Conservation (phyloP, 2,329 filamentous ascomycete species). For the Penicillium brasilianum region DNA sequence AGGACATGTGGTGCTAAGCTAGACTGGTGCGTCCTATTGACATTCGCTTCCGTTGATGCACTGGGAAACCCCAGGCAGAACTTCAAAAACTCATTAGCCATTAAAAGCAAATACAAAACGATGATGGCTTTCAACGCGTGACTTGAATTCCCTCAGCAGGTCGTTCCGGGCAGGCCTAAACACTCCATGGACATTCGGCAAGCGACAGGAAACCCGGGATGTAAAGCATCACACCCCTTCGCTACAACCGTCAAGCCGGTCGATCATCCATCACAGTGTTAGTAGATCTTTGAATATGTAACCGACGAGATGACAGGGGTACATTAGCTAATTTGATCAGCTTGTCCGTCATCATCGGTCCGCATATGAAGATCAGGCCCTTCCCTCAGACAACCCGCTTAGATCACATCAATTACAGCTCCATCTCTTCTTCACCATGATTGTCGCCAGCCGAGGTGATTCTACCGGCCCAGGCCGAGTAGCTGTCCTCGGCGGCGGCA, state of each 20-base stretch:
- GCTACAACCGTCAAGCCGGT: neutral
- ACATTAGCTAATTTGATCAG: too few species aligned
- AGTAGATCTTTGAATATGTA: neutral
- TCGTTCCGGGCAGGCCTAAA: neutral
- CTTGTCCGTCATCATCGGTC: neutral
- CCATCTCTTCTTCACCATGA: constrained; percentile 49
- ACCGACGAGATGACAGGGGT: neutral
- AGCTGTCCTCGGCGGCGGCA: constrained; percentile 49
- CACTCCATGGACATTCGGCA: neutral
- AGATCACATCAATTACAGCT: constrained; percentile 38
- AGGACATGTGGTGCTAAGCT: neutral
- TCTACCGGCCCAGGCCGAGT: constrained; percentile 49
- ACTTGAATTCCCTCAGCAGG: neutral
- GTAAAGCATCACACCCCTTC: neutral
- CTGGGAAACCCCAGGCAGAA: neutral
- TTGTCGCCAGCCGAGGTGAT: constrained; percentile 52
- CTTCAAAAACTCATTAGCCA: neutral
- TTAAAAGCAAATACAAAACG: neutral
- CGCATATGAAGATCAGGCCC: neutral
- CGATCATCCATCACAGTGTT: neutral
- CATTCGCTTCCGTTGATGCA: neutral
- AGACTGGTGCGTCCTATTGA: neutral
- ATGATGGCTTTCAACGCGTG: neutral
- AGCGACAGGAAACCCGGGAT: neutral
- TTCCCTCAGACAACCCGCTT: neutral